Evolutionary conservation across 345 rosid species (phyloP).

Genomic region (Toxicodendron radicans): DNA sequence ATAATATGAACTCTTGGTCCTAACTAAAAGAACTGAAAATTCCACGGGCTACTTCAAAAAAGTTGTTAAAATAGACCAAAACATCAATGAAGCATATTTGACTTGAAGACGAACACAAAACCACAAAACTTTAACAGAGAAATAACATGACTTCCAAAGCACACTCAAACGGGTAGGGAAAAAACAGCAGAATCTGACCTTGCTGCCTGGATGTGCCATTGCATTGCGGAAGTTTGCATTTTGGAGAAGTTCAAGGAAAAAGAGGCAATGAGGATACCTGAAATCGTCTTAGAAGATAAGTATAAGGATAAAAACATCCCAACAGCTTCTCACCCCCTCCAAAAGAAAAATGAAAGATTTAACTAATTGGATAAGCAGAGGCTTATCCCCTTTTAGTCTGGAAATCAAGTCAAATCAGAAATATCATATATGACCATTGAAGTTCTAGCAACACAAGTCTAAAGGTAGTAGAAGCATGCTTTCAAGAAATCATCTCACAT

Average conservation of each 20-base stretch:
- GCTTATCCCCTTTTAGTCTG: neutral
- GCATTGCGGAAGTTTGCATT: conserved; percentile 89
- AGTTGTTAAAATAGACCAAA: neutral
- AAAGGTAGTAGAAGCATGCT: conserved; percentile 1
- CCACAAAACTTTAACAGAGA: conserved; percentile 15
- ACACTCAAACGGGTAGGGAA: conserved; percentile 1
- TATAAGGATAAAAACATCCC: conserved; percentile 9
- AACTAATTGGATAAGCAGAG: neutral
- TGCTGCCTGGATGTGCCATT: conserved; percentile 96
- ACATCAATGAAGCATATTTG: neutral
- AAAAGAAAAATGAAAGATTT: neutral
- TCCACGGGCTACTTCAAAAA: neutral
- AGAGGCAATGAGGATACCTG: conserved; percentile 99
- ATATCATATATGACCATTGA: no score
- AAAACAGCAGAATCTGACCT: conserved; percentile 48
- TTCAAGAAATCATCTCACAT: conserved; percentile 55
- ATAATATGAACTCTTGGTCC: neutral
- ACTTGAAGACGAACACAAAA: neutral
- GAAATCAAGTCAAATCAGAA: conserved; percentile 6
- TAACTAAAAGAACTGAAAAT: conserved; percentile 1
- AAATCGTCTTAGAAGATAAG: conserved; percentile 29
- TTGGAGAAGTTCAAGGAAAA: conserved; percentile 93
- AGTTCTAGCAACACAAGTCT: conserved; percentile 5
- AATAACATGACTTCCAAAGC: conserved; percentile 6
- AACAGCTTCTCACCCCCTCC: neutral